A percentile compares a stretch with the other conserved stretches of the same genome.
phyloP scores from a whole-genome alignment of 225 moss, liverwort and hornwort species.

The Physcomitrellopsis africana region DNA sequence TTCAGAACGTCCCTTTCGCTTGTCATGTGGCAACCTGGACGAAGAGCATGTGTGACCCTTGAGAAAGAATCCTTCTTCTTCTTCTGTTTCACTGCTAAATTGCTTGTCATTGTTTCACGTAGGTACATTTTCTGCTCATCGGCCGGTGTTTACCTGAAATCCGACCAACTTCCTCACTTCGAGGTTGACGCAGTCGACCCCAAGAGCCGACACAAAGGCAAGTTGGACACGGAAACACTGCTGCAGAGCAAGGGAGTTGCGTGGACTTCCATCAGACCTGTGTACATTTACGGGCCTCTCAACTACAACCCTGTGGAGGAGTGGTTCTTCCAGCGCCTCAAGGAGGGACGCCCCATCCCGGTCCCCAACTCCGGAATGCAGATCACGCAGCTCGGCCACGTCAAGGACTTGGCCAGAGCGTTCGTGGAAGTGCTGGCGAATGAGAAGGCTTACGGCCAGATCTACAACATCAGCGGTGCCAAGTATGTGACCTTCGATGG shows the following conservation, averaged over 20 bases:
- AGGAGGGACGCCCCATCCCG: constrained; percentile 88
- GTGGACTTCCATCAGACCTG: constrained; percentile 95
- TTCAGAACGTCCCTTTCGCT: neutral
- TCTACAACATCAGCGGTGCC: constrained; percentile 94
- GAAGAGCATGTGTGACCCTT: neutral
- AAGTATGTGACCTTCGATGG: constrained; percentile 99
- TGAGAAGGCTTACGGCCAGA: constrained; percentile 78
- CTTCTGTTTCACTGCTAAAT: too few species aligned
- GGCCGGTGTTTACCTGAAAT: constrained; percentile 97
- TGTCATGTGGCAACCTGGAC: neutral
- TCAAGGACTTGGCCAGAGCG: constrained; percentile 90
- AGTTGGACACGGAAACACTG: constrained; percentile 89
- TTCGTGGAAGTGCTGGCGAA: constrained; percentile 77
- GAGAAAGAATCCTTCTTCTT: neutral
- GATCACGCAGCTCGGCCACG: constrained; percentile 99
- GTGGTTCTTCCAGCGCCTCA: constrained; percentile 98
- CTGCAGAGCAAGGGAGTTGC: constrained; percentile 70
- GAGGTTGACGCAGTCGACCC: constrained; percentile 98
- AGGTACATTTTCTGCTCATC: constrained; percentile 99
- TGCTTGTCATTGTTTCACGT: constrained; percentile 43
- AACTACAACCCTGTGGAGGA: constrained; percentile 99
- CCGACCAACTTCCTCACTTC: constrained; percentile 94
- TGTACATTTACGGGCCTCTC: constrained; percentile 96
- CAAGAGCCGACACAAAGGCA: constrained; percentile 98
- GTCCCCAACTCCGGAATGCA: constrained; percentile 92